phyloP scores from a whole-genome alignment of 2,329 filamentous ascomycete species.

The Cladorrhinum sp. region DNA sequence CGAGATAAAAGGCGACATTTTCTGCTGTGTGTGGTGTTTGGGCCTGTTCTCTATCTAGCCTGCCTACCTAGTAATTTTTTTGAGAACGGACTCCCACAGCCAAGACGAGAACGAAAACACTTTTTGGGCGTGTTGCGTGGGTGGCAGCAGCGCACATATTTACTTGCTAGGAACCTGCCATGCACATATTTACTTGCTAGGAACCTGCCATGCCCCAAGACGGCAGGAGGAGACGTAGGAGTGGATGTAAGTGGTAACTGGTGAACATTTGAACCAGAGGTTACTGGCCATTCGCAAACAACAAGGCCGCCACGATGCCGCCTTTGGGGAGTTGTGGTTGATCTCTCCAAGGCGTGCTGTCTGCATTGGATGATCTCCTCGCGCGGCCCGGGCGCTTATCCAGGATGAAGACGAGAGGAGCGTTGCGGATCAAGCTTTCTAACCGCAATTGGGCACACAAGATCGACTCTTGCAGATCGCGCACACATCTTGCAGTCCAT shows the following conservation, averaged over 20 bases:
- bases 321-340: conserved; percentile 1
- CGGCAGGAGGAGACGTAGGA: background rate
- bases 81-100: background rate
- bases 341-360: background rate
- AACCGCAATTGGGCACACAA: conserved; percentile 18
- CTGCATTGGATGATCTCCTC: background rate
- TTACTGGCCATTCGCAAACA: background rate
- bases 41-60: background rate
- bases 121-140: background rate
- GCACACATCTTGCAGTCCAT: background rate
- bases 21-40: background rate
- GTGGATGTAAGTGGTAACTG: conserved; percentile 7
- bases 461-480: background rate
- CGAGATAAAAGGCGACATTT: background rate
- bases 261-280: background rate
- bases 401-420: background rate
- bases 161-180: background rate
- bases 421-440: conserved; percentile 13
- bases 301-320: conserved; percentile 7
- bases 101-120: background rate
- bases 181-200: background rate
- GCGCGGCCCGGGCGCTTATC: conserved; percentile 1
- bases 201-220: background rate
- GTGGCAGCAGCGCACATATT: background rate
- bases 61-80: too few species aligned